Base-by-base conservation (phyloP, 306 rosid species). In the Trifolium repens region DNA sequence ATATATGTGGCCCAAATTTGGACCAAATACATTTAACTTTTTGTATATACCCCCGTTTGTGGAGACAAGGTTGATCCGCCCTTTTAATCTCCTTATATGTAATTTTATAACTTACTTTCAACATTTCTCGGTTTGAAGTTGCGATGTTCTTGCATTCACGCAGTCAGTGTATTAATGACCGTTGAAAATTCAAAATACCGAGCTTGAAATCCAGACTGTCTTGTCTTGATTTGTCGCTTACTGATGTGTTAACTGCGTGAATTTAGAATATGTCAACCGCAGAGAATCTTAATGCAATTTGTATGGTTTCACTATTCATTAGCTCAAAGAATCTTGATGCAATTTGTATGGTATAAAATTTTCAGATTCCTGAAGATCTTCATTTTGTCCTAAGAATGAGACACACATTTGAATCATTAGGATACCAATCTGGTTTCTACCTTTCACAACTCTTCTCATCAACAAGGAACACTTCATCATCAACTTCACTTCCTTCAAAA, bases 371-470 rank as follows among this genome's bases (percentile, higher is more conserved):
- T 11, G 99, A 96, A 72, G 99, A 96, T 72, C 98, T 96, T 7
- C 99, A 92, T 75, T 92, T 92, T 74, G 99, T 96, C 86, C 92
- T 96, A 42, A 92, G 99, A 80, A 92, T 96, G 99, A 92, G 99
- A 76, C 98, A 90, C 78, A 96, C 97, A n/a, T 96, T 96, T 85
- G 99, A 92, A 37, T 96, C 99, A 19, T 89, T 96, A 14, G 98
- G 98, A 9, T 92, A 90, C 82, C 99, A 92, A 77, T 90, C 99
- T 74, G 99, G 99, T 32, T 90, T 88, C 83, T 92, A 90, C 80
- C 91, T 96, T 64, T 89, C 98, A 15, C 97, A 96, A 67, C 98
- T 96, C 73, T 96, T 96, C 81, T 89, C 99, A 37, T 92, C 99
- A 57, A 91, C 84, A 69, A 81, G 96, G 83, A 94, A 86, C 87